A percentile compares a stretch with the other conserved stretches of the same genome.
phyloP scores from a whole-genome alignment of 139 green algal genomes.

The Yamagishiella unicocca region DNA sequence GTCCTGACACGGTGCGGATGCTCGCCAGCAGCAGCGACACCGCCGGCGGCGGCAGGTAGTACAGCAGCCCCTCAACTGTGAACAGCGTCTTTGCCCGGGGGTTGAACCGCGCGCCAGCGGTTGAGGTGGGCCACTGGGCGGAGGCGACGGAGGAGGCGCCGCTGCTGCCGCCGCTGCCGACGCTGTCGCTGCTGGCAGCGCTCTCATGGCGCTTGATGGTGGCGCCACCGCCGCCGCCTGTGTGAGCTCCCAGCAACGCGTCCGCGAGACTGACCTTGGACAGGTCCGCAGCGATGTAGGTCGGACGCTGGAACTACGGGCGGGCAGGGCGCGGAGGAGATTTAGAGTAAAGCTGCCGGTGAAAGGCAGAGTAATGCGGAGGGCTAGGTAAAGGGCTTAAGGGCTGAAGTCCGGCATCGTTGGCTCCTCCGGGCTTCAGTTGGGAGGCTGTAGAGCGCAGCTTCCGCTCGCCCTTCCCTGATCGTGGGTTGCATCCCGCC shows the following conservation, averaged over 20 bases:
- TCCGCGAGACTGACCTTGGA: constrained; percentile 57
- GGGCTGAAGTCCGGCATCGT: too few relatives aligned
- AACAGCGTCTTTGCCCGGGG: constrained; percentile 62
- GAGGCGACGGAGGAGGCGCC: not conserved
- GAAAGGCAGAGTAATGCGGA: too few relatives aligned
- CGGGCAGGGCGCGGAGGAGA: not conserved
- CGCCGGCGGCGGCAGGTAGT: constrained; percentile 69
- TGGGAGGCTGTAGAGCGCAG: too few relatives aligned
- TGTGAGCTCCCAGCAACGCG: constrained; percentile 55
- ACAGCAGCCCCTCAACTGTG: constrained; percentile 75
- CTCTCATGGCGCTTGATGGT: not conserved
- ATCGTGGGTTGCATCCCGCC: too few relatives aligned
- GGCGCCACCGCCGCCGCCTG: not conserved
- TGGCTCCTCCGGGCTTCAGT: too few relatives aligned
- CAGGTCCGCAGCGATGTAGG: constrained; percentile 76
- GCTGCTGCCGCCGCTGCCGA: not conserved
- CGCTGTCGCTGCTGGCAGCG: not conserved
- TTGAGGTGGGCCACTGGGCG: not conserved
- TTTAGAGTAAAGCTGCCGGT: too few relatives aligned
- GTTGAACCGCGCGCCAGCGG: not conserved
- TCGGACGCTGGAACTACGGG: constrained; percentile 49
- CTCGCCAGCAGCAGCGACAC: constrained; percentile 36
- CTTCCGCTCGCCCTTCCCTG: too few relatives aligned
- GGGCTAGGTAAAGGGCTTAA: too few relatives aligned
- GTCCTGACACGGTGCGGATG: constrained; percentile 3